phyloP scores from a whole-genome alignment of 306 rosid genomes.

The Corylus heterophylla region DNA sequence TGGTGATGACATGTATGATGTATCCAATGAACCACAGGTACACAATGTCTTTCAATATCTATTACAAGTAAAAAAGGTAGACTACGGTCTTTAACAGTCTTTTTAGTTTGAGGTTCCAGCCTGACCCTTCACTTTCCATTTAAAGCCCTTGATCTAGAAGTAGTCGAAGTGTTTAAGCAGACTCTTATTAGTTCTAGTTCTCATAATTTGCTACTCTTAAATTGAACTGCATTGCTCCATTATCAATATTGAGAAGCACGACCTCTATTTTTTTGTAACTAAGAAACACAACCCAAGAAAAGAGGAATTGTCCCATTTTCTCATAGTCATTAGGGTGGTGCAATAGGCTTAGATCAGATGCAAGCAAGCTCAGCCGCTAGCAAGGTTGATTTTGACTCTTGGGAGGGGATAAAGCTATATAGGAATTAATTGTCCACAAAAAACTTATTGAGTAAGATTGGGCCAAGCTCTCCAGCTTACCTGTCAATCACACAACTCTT shows the following conservation, averaged over 20 bases:
- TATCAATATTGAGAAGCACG: background rate
- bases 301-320: background rate
- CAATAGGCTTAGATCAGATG: too few species aligned
- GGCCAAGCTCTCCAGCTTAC: too few species aligned
- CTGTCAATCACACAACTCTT: background rate
- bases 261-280: background rate
- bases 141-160: background rate
- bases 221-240: background rate
- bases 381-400: too few species aligned
- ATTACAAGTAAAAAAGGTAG: background rate
- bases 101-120: too few species aligned
- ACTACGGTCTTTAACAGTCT: background rate
- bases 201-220: background rate
- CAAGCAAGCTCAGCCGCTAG: too few species aligned
- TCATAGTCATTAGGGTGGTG: background rate
- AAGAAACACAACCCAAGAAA: background rate
- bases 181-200: background rate
- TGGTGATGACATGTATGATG: too few species aligned
- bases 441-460: too few species aligned
- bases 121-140: background rate
- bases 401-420: too few species aligned
- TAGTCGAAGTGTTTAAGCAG: background rate
- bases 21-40: too few species aligned
- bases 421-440: too few species aligned
- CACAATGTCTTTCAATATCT: constrained; percentile 2